Evolutionary conservation across 306 rosid species (phyloP).

Genomic region (Cucurbita moschata): DNA sequence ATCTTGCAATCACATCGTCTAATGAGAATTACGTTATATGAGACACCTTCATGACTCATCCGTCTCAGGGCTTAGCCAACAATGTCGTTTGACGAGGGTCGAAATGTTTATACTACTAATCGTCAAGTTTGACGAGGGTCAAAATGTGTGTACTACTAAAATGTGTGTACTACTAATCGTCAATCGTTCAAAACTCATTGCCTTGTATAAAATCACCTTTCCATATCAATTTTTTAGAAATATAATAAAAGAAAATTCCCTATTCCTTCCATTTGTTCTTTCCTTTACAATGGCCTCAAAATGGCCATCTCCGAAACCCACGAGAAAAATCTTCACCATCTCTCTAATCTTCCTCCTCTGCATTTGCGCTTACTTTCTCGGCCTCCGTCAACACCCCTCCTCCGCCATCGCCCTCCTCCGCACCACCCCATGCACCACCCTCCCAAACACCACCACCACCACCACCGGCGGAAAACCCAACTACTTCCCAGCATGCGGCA

Average conservation of each 20-base stretch:
- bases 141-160: no score
- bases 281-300: slow-evolving; percentile 10
- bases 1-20: no score
- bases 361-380: slow-evolving; percentile 33
- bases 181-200: no score
- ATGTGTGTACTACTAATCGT: no score
- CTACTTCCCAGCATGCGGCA: slow-evolving; percentile 27
- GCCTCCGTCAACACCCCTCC: slow-evolving; percentile 26
- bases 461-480: not conserved
- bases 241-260: not conserved
- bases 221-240: not conserved
- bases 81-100: no score
- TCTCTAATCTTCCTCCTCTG: slow-evolving; percentile 43
- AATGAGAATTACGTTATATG: no score
- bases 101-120: no score
- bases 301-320: slow-evolving; percentile 14
- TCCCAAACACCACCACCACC: slow-evolving; percentile 27
- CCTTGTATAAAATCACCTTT: no score
- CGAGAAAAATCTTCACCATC: slow-evolving; percentile 23
- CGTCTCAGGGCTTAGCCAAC: no score
- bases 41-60: no score
- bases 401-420: not conserved
- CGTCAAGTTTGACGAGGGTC: no score
- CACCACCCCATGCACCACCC: slow-evolving; percentile 3
- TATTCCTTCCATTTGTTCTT: not conserved